Evolutionary conservation across 345 rosid genomes (phyloP).

Genomic region (Brassica incana): DNA sequence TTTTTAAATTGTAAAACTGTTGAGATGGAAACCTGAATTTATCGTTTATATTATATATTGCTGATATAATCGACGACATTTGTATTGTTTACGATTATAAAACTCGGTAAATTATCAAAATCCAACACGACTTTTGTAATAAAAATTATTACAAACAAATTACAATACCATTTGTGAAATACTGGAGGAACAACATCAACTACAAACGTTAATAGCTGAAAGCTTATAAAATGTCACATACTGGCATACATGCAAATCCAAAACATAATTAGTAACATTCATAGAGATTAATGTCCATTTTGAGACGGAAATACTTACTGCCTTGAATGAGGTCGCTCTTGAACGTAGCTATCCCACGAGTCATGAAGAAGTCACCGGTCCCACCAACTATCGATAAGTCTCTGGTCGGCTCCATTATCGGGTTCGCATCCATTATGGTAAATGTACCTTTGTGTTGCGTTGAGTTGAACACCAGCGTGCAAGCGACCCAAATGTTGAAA

Average conservation of each 20-base stretch:
- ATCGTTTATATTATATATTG: neutral
- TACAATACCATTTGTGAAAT: neutral
- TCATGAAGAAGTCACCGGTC: slow-evolving; percentile 75
- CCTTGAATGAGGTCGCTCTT: slow-evolving; percentile 37
- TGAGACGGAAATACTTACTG: slow-evolving; percentile 7
- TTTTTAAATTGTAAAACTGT: no score
- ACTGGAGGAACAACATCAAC: neutral
- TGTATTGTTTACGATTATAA: no score
- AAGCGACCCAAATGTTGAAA: slow-evolving; percentile 48
- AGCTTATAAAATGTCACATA: neutral
- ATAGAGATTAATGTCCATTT: slow-evolving; percentile 12
- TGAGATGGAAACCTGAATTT: no score
- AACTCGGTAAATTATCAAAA: neutral
- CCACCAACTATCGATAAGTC: slow-evolving; percentile 65
- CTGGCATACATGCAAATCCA: neutral
- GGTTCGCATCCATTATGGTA: slow-evolving; percentile 56
- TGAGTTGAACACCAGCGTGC: slow-evolving; percentile 57
- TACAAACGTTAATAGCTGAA: neutral
- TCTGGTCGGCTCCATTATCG: slow-evolving; percentile 54
- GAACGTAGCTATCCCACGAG: slow-evolving; percentile 59
- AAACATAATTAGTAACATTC: slow-evolving; percentile 11
- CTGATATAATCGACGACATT: neutral
- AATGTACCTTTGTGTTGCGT: slow-evolving; percentile 55
- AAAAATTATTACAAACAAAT: neutral
- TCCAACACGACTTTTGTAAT: neutral